Percentiles rank a stretch among this genome's conserved stretches.
Conservation (phyloP, 2,329 filamentous ascomycete genomes). For the Fusarium penzigii region DNA sequence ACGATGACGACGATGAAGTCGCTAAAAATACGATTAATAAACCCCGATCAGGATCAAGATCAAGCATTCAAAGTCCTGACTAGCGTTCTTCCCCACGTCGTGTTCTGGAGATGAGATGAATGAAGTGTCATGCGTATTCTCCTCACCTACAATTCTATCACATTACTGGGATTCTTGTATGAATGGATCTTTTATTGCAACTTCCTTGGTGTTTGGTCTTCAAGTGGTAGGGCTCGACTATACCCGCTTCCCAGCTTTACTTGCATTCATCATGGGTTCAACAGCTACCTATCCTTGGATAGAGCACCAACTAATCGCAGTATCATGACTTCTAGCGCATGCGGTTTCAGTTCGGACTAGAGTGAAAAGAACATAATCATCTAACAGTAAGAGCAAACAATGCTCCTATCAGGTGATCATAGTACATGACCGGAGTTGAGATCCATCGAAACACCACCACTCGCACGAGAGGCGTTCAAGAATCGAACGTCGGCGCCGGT, state of each 20-base stretch:
- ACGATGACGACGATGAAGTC: background rate
- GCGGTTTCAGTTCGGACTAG: too few relatives aligned
- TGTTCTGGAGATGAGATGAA: background rate
- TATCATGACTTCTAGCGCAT: too few relatives aligned
- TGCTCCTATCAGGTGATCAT: too few relatives aligned
- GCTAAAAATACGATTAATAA: background rate
- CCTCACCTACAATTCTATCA: too few relatives aligned
- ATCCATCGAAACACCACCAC: constrained; percentile 14
- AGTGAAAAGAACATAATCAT: too few relatives aligned
- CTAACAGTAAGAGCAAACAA: too few relatives aligned
- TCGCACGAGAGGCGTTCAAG: constrained; percentile 12
- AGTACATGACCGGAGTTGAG: constrained; percentile 4
- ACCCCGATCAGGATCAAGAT: background rate
- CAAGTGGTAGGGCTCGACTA: background rate
- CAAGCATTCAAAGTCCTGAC: background rate
- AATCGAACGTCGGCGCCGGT: constrained; percentile 19
- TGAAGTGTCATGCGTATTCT: background rate
- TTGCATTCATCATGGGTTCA: background rate
- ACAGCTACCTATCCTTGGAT: background rate
- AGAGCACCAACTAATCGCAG: background rate
- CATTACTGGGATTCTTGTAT: too few relatives aligned
- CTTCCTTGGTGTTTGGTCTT: background rate
- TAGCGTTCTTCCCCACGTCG: constrained; percentile 7
- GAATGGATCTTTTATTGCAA: background rate
- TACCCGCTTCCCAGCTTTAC: background rate